Base-by-base conservation (phyloP, 768 basidiomycete genomes). In the Saitozyma sp. region DNA sequence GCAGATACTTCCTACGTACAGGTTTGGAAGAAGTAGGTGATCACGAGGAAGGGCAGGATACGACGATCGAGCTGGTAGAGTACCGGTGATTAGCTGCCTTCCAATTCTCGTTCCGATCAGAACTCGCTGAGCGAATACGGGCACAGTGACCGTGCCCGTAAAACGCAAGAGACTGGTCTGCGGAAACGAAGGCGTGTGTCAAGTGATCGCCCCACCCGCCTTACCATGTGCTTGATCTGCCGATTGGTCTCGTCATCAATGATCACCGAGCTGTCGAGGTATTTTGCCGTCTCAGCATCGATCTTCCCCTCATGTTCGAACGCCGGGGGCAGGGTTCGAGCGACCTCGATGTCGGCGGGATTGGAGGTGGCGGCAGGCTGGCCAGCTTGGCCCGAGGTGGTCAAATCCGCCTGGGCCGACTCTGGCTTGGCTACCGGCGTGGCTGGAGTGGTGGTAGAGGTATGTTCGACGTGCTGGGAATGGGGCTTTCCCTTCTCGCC, bases 21-120 rank as follows among this genome's bases (percentile, higher is more conserved):
- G 8, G 66, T 68, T 62, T 74, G 72, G 49, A 70, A 66, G 61
- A 74, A 74, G 53, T 74, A 74, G 19, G 69, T 68, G 58, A 68
- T 56, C 50, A 68, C 40, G 45, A 67, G 39, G 42, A 73, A 64
- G 14, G 67, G 65, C 29, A 69, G 55, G 41, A 70, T 64, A 39
- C 69, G 52, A 9, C 59, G 50, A 46, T 70, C 66, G 55, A 70
- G 62, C 68, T 69, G 40, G n/a, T 29, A 41, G 41, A 41, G 16
- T 42, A 41, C 46, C 37, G 20, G 39, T 17, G 11, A 4, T 54
- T n/a, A 14, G 37, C 43, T 29, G 29, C 29, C 5, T 2, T 29
- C 29, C 29, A 29, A 29, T 2, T 29, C 29, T 5, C 29, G 5
- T 29, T 5, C 29, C 5, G 5, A 29, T 29, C 29, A 2, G 29